phyloP scores from a whole-genome alignment of 352 stramenopile species.

The Phytophthora ohioensis region DNA sequence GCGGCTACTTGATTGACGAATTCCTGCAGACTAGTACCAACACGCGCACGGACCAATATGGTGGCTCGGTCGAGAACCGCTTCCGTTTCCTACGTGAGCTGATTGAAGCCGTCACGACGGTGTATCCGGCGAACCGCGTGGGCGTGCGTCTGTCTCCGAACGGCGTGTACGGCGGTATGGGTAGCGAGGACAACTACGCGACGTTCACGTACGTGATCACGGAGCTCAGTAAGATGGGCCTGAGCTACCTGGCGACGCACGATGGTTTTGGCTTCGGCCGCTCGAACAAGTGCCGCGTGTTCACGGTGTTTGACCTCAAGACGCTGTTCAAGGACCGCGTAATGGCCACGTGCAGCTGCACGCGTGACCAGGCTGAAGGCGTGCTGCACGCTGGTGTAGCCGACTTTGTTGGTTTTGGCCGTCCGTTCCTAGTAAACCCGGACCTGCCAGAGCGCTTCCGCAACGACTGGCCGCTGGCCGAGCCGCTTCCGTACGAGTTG shows the following conservation, averaged over 20 bases:
- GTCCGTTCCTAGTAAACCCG: constrained; percentile 46
- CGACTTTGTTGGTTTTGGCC: constrained; percentile 43
- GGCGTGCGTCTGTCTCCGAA: constrained; percentile 48
- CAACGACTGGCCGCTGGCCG: constrained; percentile 32
- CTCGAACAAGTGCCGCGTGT: constrained; percentile 37
- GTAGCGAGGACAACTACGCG: constrained; percentile 51
- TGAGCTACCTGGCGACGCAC: constrained; percentile 51
- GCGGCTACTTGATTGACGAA: constrained; percentile 92
- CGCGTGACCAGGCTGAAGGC: constrained; percentile 45
- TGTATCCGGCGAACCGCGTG: constrained; percentile 33
- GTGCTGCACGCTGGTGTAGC: constrained; percentile 40
- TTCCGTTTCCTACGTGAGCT: constrained; percentile 71
- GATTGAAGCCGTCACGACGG: constrained; percentile 58
- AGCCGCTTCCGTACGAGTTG: constrained; percentile 22
- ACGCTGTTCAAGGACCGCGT: constrained; percentile 36
- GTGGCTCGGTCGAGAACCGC: constrained; percentile 83
- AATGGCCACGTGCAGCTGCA: constrained; percentile 46
- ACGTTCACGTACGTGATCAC: constrained; percentile 51
- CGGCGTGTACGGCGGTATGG: constrained; percentile 46
- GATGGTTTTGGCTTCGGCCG: constrained; percentile 47
- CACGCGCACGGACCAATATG: constrained; percentile 82
- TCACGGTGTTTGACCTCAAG: constrained; percentile 44
- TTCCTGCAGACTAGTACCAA: constrained; percentile 88
- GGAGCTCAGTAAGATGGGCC: constrained; percentile 40
- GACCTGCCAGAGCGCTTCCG: constrained; percentile 45